phyloP scores from a whole-genome alignment of 225 moss, liverwort and hornwort genomes.

The Physcomitrium patens region DNA sequence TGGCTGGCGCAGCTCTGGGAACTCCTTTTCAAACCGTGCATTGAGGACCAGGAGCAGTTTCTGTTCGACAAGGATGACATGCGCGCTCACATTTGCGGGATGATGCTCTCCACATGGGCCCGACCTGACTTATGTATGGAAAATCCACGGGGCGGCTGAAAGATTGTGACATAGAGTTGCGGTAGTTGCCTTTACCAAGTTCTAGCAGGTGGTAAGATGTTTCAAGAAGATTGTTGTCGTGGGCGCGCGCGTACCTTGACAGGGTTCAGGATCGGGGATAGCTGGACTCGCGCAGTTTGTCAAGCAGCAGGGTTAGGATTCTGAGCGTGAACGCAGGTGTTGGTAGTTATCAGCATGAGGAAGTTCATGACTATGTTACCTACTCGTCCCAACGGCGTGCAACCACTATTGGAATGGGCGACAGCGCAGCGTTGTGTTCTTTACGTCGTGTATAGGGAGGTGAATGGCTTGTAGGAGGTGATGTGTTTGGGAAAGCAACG shows the following conservation, averaged over 20 bases:
- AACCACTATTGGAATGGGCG: too few species aligned
- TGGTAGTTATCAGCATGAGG: not conserved
- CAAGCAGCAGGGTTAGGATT: not conserved
- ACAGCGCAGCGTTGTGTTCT: constrained; percentile 14
- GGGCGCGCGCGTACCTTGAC: too few species aligned
- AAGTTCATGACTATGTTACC: too few species aligned
- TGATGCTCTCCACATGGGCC: not conserved
- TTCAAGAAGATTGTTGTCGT: too few species aligned
- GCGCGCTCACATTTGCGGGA: not conserved
- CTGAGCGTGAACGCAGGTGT: not conserved
- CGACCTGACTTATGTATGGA: too few species aligned
- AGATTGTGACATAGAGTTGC: too few species aligned
- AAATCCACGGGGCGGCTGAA: too few species aligned
- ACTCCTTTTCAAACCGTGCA: constrained; percentile 14
- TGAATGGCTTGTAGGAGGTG: not conserved
- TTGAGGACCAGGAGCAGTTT: not conserved
- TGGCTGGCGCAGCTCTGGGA: constrained; percentile 17
- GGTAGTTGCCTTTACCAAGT: too few species aligned
- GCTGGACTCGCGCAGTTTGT: too few species aligned
- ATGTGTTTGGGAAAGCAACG: not conserved
- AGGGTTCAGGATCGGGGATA: too few species aligned
- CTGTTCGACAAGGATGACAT: not conserved
- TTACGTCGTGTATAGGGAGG: not conserved
- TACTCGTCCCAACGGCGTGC: too few species aligned
- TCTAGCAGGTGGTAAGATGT: too few species aligned